Evolutionary conservation across 345 rosid genomes (phyloP).

Genomic region (Xanthoceras sorbifolium): DNA sequence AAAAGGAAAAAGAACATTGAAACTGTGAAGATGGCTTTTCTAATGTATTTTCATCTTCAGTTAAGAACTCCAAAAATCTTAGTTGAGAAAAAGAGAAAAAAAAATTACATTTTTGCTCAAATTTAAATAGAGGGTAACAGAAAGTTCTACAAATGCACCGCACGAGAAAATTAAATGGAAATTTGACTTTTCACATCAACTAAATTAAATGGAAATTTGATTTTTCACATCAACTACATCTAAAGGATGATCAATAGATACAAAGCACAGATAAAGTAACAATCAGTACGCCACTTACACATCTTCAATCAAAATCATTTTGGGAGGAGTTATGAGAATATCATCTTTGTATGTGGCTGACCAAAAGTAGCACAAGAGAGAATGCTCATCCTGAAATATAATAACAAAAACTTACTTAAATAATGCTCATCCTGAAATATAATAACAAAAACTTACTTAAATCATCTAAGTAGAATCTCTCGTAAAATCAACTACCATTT

Average conservation of each 20-base stretch:
- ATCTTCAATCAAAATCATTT: conserved; percentile 12
- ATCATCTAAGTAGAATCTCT: background rate
- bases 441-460: conserved; percentile 5
- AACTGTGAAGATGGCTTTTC: background rate
- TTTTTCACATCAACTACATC: background rate
- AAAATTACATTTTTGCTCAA: background rate
- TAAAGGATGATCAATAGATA: background rate
- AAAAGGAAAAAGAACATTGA: background rate
- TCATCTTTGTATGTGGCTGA: conserved; percentile 15
- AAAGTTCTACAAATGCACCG: background rate
- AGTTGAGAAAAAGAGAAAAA: background rate
- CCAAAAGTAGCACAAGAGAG: conserved; percentile 10
- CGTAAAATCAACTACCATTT: conserved; percentile 7
- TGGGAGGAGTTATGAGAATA: conserved; percentile 13
- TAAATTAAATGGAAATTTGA: background rate
- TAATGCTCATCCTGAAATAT: conserved; percentile 22
- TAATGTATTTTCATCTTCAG: background rate
- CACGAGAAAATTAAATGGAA: background rate
- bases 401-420: conserved; percentile 6
- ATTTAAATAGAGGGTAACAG: background rate
- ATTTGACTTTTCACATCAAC: background rate
- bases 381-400: conserved; percentile 22
- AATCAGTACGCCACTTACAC: conserved; percentile 22
- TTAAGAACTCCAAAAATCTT: background rate
- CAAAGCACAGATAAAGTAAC: background rate